These are phyloP conservation scores for Alopecurus myosuroides DNA, from an alignment of 176 grass and related monocot genomes.

Conservation along the genomic window DNA sequence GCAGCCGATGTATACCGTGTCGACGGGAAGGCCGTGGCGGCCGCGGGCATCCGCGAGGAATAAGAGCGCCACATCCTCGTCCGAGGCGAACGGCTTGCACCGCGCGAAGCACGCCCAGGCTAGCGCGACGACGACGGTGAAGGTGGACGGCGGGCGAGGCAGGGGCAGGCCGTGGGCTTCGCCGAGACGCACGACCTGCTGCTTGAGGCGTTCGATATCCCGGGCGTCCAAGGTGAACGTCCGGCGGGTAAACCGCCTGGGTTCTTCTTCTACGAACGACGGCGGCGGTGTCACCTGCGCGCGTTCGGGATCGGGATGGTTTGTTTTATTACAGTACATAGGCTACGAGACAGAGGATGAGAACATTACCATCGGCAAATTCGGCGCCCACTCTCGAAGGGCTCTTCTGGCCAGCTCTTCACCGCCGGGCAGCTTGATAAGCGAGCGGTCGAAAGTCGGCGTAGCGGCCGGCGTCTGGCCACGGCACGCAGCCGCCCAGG, in stretches of 20 bases:
- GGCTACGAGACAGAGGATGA: too few relatives aligned
- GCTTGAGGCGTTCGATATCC: conserved; percentile 29
- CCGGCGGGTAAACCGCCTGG: background rate
- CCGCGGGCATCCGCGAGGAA: conserved; percentile 34
- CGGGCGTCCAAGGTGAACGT: conserved; percentile 13
- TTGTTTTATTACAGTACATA: too few relatives aligned
- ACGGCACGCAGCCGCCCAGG: background rate
- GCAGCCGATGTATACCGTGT: conserved; percentile 18
- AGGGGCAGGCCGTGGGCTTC: background rate
- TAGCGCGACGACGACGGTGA: conserved; percentile 25
- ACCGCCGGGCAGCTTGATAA: background rate
- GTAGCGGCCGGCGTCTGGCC: background rate
- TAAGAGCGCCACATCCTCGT: conserved; percentile 8
- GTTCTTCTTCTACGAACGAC: background rate
- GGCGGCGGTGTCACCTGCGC: background rate
- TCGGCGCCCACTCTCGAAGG: background rate
- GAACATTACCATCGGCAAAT: conserved; percentile 9
- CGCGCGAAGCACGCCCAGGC: conserved; percentile 27
- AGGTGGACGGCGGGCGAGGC: conserved; percentile 30
- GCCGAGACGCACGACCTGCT: background rate
- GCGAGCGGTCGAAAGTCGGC: background rate
- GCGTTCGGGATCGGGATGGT: too few relatives aligned
- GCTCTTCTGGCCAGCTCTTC: background rate
- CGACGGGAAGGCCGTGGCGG: conserved; percentile 36
- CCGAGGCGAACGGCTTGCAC: background rate